Percentiles rank a stretch among this genome's conserved stretches.
Evolutionary conservation across 345 rosid species (phyloP).

Genomic region (Syzygium aromaticum): DNA sequence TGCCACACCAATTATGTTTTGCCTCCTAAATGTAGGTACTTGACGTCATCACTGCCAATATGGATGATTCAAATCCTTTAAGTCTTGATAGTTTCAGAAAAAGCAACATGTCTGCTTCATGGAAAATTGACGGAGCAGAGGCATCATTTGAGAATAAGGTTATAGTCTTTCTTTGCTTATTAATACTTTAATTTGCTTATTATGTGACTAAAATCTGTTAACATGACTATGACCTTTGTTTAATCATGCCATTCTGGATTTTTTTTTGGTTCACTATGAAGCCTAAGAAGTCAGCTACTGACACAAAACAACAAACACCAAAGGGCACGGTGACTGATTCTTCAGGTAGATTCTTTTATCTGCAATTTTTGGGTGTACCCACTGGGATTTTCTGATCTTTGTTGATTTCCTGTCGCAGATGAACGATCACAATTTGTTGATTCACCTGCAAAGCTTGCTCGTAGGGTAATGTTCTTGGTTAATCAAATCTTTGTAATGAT

Average conservation of each 20-base stretch:
- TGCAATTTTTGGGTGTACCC: not conserved
- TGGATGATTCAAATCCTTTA: constrained; percentile 70
- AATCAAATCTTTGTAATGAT: constrained; percentile 1
- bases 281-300: constrained; percentile 16
- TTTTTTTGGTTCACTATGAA: constrained; percentile 20
- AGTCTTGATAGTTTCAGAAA: constrained; percentile 82
- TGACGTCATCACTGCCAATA: constrained; percentile 56
- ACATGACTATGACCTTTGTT: not conserved
- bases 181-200: not conserved
- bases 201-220: not conserved
- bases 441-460: constrained; percentile 58
- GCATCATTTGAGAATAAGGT: constrained; percentile 18
- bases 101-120: constrained; percentile 68
- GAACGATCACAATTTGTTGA: constrained; percentile 33
- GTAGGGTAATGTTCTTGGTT: constrained; percentile 49
- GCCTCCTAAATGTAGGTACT: constrained; percentile 39
- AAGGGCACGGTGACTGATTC: constrained; percentile 23
- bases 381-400: not conserved
- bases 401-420: constrained; percentile 25
- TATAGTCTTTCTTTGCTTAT: constrained; percentile 11
- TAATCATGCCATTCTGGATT: not conserved
- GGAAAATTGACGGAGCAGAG: constrained; percentile 40
- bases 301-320: constrained; percentile 22
- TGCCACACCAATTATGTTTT: not conserved
- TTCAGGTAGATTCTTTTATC: constrained; percentile 18